Evolutionary conservation across 2,329 filamentous ascomycete genomes (phyloP).

Genomic region (Penicillium sp.): DNA sequence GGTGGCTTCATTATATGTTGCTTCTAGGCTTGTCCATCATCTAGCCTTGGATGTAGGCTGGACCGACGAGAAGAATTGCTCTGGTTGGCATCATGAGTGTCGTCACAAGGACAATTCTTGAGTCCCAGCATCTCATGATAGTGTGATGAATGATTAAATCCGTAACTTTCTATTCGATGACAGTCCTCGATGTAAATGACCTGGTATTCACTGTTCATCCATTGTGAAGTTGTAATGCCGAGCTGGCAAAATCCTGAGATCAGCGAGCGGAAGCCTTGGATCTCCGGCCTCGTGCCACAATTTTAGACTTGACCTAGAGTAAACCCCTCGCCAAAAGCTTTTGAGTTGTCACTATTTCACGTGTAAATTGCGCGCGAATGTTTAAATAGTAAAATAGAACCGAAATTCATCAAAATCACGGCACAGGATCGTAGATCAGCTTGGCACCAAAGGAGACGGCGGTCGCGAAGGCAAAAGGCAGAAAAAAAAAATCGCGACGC

Average conservation of each 20-base stretch:
- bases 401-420: no score
- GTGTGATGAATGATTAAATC: slow-evolving; percentile 34
- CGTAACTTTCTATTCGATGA: slow-evolving; percentile 10
- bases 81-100: slow-evolving; percentile 32
- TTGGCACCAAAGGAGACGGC: slow-evolving; percentile 1
- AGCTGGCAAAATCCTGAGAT: no score
- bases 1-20: slow-evolving; percentile 19
- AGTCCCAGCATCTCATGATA: slow-evolving; percentile 34
- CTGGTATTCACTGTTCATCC: no score
- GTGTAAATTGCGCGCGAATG: no score
- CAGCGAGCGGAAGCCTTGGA: background rate
- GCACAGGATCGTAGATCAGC: no score
- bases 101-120: slow-evolving; percentile 28
- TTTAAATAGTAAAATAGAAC: no score
- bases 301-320: no score
- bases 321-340: no score
- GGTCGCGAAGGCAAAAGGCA: slow-evolving; percentile 16
- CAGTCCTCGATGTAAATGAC: background rate
- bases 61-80: slow-evolving; percentile 28
- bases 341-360: no score
- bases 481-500: slow-evolving; percentile 14
- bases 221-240: no score
- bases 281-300: no score
- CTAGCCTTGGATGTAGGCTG: slow-evolving; percentile 32
- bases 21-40: slow-evolving; percentile 20